A percentile compares a stretch with the other conserved stretches of the same genome.
Evolutionary conservation across 225 moss, liverwort and hornwort genomes (phyloP).

Genomic region (Polytrichum commune): DNA sequence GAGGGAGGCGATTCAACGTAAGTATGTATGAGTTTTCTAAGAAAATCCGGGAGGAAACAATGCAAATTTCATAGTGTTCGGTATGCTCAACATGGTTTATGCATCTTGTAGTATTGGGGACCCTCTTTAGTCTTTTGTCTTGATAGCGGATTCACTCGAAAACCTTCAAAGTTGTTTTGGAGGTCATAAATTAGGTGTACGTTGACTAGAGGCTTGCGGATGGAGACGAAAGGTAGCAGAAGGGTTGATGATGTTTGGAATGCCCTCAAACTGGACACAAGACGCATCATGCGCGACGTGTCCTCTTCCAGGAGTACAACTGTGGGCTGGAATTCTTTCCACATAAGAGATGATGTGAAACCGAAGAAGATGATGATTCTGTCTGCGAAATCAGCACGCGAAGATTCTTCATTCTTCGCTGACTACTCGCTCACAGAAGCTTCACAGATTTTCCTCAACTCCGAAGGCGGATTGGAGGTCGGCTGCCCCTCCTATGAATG

Average conservation of each 20-base stretch:
- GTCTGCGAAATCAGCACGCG: not conserved
- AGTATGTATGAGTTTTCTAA: too few species aligned
- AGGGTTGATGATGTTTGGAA: conserved; percentile 48
- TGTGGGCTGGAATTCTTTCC: conserved; percentile 60
- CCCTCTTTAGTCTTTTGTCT: too few species aligned
- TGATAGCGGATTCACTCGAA: too few species aligned
- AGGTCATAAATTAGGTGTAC: too few species aligned
- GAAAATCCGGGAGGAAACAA: too few species aligned
- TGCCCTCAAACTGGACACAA: conserved; percentile 38
- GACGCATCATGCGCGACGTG: conserved; percentile 17
- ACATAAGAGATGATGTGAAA: conserved; percentile 51
- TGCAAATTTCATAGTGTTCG: too few species aligned
- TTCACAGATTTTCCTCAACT: conserved; percentile 50
- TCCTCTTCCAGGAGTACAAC: conserved; percentile 21
- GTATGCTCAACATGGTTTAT: too few species aligned
- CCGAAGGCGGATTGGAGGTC: conserved; percentile 49
- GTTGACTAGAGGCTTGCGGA: not conserved
- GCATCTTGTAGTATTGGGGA: too few species aligned
- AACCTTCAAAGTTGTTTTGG: too few species aligned
- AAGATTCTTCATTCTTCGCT: conserved; percentile 32
- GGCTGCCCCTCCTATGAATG: conserved; percentile 53
- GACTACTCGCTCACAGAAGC: conserved; percentile 60
- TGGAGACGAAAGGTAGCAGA: conserved; percentile 33
- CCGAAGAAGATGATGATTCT: conserved; percentile 38
- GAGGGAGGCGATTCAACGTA: too few species aligned